A percentile compares a stretch with the other conserved stretches of the same genome.
Conservation (phyloP, 768 basidiomycete genomes). For the Boletus edulis region DNA sequence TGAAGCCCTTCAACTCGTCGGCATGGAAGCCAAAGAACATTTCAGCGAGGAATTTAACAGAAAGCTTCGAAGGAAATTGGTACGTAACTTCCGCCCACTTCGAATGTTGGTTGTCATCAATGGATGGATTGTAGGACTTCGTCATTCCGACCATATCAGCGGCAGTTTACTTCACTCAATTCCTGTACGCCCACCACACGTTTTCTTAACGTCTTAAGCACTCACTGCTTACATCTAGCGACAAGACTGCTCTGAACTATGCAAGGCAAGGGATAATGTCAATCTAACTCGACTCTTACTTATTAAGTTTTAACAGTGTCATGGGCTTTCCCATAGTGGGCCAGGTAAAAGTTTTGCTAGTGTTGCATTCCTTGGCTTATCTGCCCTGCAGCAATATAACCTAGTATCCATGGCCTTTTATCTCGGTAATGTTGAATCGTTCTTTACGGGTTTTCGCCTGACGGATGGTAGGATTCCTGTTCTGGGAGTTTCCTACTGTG, state of each 20-base stretch:
- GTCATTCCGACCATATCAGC: slow-evolving; percentile 57
- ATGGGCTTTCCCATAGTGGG: slow-evolving; percentile 67
- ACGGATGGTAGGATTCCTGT: slow-evolving; percentile 43
- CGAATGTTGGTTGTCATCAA: background rate
- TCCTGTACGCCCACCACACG: slow-evolving; percentile 41
- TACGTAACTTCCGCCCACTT: slow-evolving; percentile 24
- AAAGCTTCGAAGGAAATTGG: slow-evolving; percentile 57
- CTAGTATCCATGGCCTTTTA: slow-evolving; percentile 65
- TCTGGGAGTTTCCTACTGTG: slow-evolving; percentile 65
- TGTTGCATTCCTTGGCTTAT: slow-evolving; percentile 3
- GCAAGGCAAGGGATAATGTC: slow-evolving; percentile 45
- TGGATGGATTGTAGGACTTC: slow-evolving; percentile 37
- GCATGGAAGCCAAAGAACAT: slow-evolving; percentile 44
- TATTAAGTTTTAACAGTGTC: slow-evolving; percentile 37
- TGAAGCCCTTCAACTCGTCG: slow-evolving; percentile 61
- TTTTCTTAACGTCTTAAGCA: background rate
- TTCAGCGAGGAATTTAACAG: slow-evolving; percentile 63
- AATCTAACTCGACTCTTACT: background rate
- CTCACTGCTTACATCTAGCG: slow-evolving; percentile 36
- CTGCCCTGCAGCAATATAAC: slow-evolving; percentile 50
- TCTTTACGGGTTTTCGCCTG: background rate
- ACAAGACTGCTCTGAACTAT: slow-evolving; percentile 70
- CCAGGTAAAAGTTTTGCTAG: slow-evolving; percentile 37
- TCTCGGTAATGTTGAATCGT: slow-evolving; percentile 38
- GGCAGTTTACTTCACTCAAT: slow-evolving; percentile 68